A percentile compares a stretch with the other conserved stretches of the same genome.
Conservation (phyloP, 140 eudicot species). For the Anethum foeniculum region DNA sequence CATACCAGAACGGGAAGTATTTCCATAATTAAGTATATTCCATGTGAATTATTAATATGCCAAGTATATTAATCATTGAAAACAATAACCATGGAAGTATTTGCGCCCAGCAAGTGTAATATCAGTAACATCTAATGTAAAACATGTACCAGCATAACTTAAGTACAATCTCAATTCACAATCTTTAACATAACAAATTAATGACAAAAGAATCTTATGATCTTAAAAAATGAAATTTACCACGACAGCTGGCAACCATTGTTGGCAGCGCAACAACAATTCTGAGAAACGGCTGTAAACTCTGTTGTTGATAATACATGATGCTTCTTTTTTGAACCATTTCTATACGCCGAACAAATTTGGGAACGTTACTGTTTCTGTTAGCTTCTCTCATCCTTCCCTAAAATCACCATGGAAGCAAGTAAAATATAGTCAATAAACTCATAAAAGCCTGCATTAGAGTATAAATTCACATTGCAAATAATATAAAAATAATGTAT, state of each 20-base stretch:
- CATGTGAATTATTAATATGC: background rate
- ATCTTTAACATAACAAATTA: background rate
- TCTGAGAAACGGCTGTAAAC: constrained; percentile 74
- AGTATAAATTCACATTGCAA: background rate
- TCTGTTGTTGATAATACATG: constrained; percentile 83
- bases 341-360: constrained; percentile 60
- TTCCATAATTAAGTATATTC: background rate
- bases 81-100: background rate
- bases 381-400: constrained; percentile 85
- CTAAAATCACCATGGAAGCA: constrained; percentile 29
- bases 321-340: constrained; percentile 84
- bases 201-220: background rate
- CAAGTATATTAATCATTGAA: background rate
- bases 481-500: background rate
- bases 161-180: background rate
- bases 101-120: background rate
- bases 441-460: background rate
- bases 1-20: background rate
- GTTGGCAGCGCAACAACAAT: constrained; percentile 94
- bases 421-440: background rate
- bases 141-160: background rate
- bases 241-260: constrained; percentile 94
- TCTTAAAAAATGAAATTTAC: constrained; percentile 25
- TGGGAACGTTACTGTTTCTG: constrained; percentile 60
- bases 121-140: background rate